Base-by-base conservation (phyloP, 495 filamentous ascomycete genomes). In the Podospora anserina region DNA sequence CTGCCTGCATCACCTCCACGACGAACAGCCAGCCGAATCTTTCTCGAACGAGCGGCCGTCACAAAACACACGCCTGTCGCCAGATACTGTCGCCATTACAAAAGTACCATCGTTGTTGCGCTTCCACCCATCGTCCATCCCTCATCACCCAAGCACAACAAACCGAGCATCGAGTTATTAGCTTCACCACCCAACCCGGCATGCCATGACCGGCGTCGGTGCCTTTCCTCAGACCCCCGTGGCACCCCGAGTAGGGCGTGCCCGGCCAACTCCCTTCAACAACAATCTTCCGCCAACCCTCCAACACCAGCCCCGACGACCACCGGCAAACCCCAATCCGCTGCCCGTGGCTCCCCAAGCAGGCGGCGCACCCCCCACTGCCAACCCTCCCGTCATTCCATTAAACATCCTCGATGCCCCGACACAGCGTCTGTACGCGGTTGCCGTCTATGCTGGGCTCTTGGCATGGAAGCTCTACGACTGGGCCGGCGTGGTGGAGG, bases 381-480 rank as follows among this genome's bases (percentile, higher is more conserved):
- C 72, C n/a, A 71, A 70, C 32, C 65, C 75, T 27, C 93, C 93
- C n/a, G 75, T 92, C 53, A 90, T 97, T 69, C 90, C 92, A 7
- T 80, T 89, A 61, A 81, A 83, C 59, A 75, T 95, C 53, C 79
- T 97, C 70, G 95, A 97, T 81, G 91, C 91, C 23, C 93, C 95
- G 3, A 89, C 89, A 16, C 95, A 99, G 79, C 86, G 95, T 28
- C 83, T 95, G 59, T 97, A 96, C 76, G 89, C 92, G 53, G 80
- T 88, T n/a, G 88, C 87, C 16, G 76, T 97, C 68, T 97, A 93
- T 73, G 71, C 89, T 30, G 83, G 80, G 6, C 80, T 99, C 34
- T 83, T 89, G 73, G 87, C 87, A 66, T 97, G 91, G 90, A 86
- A 92, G 62, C 76, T 94, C 11, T 97, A 92, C 75, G 94, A 99